These are phyloP conservation scores for Pestalotiopsis sp. DNA, from an alignment of 2,329 filamentous ascomycete genomes.

Conservation along the genomic window DNA sequence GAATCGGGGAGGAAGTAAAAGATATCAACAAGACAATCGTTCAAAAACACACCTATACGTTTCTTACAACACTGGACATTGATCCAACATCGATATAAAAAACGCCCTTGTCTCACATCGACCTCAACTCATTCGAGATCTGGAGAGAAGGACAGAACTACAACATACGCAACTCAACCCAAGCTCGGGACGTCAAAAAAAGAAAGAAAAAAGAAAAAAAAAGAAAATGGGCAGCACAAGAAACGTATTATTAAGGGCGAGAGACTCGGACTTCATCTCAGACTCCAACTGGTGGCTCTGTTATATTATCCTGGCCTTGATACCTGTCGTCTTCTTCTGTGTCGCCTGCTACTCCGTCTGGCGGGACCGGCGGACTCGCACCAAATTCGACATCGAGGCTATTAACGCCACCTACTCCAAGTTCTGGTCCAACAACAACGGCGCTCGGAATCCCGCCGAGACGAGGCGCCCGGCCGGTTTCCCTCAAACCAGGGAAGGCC, in stretches of 20 bases:
- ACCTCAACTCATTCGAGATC: not conserved
- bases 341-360: conserved; percentile 19
- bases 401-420: conserved; percentile 30
- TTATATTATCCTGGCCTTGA: conserved; percentile 24
- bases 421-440: conserved; percentile 22
- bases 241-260: not conserved
- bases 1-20: not conserved
- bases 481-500: not conserved
- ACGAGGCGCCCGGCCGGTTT: not conserved
- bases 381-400: conserved; percentile 19
- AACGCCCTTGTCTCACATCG: not conserved
- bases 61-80: not conserved
- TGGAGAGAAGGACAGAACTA: not conserved
- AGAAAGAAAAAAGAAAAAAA: not conserved
- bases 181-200: not conserved
- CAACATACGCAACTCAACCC: not conserved
- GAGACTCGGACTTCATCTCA: not conserved
- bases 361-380: conserved; percentile 13
- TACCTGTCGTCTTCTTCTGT: conserved; percentile 23
- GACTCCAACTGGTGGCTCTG: conserved; percentile 25
- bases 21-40: not conserved
- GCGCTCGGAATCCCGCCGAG: not conserved
- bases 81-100: not conserved
- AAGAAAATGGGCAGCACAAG: not conserved
- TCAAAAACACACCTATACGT: not conserved